Conservation (phyloP, 208 protist genomes). For the Crithidia thermophila region DNA sequence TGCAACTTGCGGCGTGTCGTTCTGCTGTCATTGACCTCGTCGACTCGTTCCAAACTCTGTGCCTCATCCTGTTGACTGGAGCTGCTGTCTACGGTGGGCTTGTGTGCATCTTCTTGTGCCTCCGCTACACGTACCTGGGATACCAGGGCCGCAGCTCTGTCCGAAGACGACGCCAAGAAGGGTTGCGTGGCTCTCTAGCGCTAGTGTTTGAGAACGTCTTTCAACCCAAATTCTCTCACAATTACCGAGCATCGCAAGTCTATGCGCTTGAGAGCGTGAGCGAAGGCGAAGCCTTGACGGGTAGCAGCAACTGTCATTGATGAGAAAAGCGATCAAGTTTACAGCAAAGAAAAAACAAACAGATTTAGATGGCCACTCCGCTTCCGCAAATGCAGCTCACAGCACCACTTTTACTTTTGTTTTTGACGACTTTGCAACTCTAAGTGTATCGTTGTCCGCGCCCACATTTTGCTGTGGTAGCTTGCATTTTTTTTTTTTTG, state of each 20-base stretch:
- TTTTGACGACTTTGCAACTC: too few relatives aligned
- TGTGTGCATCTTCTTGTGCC: conserved; percentile 19
- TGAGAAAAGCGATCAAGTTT: too few relatives aligned
- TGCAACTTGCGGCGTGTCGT: too few relatives aligned
- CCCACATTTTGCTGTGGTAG: too few relatives aligned
- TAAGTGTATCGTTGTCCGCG: too few relatives aligned
- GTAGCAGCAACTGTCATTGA: neutral
- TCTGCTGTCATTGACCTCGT: neutral
- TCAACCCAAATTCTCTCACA: conserved; percentile 25
- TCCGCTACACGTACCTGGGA: conserved; percentile 23
- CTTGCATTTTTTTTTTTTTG: neutral
- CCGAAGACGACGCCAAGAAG: conserved; percentile 25
- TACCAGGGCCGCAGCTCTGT: conserved; percentile 27
- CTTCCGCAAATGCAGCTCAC: neutral
- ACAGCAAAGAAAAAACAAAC: too few relatives aligned
- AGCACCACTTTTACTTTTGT: neutral
- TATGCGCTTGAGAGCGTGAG: too few relatives aligned
- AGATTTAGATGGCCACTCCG: too few relatives aligned
- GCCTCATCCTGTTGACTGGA: conserved; percentile 6
- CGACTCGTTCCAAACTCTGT: neutral
- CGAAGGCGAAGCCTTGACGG: too few relatives aligned
- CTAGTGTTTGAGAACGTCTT: conserved; percentile 32
- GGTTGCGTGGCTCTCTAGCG: conserved; percentile 3
- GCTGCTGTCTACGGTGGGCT: conserved; percentile 15
- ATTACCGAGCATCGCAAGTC: neutral